Conservation (phyloP, 176 grass and related monocot species). For the Alopecurus myosuroides region DNA sequence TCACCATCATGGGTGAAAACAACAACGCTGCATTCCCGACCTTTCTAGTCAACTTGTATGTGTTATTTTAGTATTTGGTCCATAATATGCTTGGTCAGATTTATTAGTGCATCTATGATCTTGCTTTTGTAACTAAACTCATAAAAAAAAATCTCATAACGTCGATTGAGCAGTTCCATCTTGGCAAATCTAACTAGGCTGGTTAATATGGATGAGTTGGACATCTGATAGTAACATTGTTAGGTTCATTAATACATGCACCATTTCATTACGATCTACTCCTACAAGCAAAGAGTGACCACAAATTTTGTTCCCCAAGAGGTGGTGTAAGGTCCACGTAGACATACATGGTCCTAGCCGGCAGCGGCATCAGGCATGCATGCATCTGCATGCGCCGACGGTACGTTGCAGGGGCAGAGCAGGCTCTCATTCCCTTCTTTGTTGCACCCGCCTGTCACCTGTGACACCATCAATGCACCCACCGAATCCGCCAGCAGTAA, state of each 20-base stretch:
- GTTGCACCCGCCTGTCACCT: conserved; percentile 28
- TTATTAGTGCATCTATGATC: too few relatives aligned
- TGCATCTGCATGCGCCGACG: conserved; percentile 16
- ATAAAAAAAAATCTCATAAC: too few relatives aligned
- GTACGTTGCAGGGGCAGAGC: conserved; percentile 12
- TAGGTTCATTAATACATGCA: background rate
- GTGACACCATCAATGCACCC: conserved; percentile 23
- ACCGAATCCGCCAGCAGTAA: background rate
- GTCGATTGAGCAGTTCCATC: background rate
- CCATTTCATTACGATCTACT: background rate
- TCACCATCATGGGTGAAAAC: too few relatives aligned
- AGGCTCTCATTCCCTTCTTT: conserved; percentile 29
- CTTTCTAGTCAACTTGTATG: too few relatives aligned
- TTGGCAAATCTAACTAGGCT: background rate
- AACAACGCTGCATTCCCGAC: too few relatives aligned
- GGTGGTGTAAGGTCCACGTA: background rate
- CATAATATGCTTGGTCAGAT: too few relatives aligned
- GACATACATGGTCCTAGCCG: conserved; percentile 28
- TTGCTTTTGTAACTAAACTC: too few relatives aligned
- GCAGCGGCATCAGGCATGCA: conserved; percentile 6
- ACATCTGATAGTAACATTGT: background rate
- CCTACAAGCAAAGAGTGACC: background rate
- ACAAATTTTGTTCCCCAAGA: background rate
- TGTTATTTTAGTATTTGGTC: too few relatives aligned
- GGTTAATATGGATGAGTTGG: background rate